Conservation (phyloP, 1,139 yeast genomes). For the Candida buenavistaensis region DNA sequence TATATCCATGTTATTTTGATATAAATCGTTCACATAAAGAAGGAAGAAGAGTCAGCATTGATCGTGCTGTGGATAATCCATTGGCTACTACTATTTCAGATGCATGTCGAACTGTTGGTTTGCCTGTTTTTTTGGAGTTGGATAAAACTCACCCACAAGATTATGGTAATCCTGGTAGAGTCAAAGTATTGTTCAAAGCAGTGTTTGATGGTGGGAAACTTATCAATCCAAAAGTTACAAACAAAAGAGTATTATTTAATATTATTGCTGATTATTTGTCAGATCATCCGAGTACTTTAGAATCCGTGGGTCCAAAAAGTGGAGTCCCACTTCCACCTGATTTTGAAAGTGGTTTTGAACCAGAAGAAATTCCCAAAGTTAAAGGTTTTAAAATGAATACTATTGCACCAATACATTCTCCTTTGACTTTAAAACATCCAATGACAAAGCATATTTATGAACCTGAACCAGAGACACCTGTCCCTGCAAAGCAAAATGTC, state of each 20-base stretch:
- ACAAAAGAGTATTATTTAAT: slow-evolving; percentile 67
- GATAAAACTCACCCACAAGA: slow-evolving; percentile 94
- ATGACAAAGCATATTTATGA: slow-evolving; percentile 73
- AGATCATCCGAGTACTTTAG: slow-evolving; percentile 68
- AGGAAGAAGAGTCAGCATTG: slow-evolving; percentile 77
- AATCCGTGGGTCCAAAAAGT: slow-evolving; percentile 51
- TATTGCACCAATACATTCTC: slow-evolving; percentile 82
- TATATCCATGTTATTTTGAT: slow-evolving; percentile 95
- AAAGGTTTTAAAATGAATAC: slow-evolving; percentile 83
- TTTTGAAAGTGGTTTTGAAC: slow-evolving; percentile 47
- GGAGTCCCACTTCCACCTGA: slow-evolving; percentile 67
- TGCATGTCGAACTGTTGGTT: slow-evolving; percentile 48
- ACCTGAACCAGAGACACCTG: slow-evolving; percentile 46
- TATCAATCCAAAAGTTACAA: slow-evolving; percentile 39
- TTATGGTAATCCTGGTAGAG: slow-evolving; percentile 95
- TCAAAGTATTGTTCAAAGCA: slow-evolving; percentile 66
- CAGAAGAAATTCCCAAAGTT: slow-evolving; percentile 71
- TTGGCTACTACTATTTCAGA: slow-evolving; percentile 80
- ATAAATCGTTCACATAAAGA: slow-evolving; percentile 68
- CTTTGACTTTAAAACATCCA: slow-evolving; percentile 80
- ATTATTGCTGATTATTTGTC: slow-evolving; percentile 63
- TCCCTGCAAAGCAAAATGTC: slow-evolving; percentile 33
- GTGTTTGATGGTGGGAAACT: slow-evolving; percentile 40
- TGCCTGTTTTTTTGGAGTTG: slow-evolving; percentile 66
- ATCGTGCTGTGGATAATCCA: slow-evolving; percentile 79